Percentiles rank a stretch among this genome's conserved stretches.
Conservation (phyloP, 2,329 filamentous ascomycete species). For the Beauveria sp. region DNA sequence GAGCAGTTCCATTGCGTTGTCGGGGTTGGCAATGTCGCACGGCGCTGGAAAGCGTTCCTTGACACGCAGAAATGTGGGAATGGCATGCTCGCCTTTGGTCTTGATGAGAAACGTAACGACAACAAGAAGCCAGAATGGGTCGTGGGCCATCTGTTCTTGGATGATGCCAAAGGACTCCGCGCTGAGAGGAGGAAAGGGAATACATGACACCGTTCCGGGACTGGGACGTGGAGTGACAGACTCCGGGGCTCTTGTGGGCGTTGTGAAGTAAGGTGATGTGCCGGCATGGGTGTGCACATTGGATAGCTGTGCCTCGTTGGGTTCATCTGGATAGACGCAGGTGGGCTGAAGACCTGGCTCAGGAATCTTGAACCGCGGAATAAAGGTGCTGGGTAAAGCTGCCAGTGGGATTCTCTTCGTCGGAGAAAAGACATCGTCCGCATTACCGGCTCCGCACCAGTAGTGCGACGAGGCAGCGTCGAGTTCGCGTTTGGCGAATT, state of each 20-base stretch:
- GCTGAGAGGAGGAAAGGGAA: slow-evolving; percentile 62
- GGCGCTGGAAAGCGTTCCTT: slow-evolving; percentile 63
- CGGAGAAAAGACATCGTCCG: background rate
- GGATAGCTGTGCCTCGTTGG: background rate
- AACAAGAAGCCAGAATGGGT: slow-evolving; percentile 74
- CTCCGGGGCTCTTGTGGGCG: slow-evolving; percentile 12
- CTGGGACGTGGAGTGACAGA: slow-evolving; percentile 26
- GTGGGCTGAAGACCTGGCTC: background rate
- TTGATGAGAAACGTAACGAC: slow-evolving; percentile 81
- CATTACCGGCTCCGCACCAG: background rate
- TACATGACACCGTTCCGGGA: slow-evolving; percentile 41
- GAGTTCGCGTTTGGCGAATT: background rate
- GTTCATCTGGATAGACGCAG: background rate
- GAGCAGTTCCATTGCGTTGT: slow-evolving; percentile 42
- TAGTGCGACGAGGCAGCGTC: slow-evolving; percentile 2
- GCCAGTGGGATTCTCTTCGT: background rate
- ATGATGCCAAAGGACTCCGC: slow-evolving; percentile 65
- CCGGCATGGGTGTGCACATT: background rate
- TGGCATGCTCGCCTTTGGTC: slow-evolving; percentile 64
- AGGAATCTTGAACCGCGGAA: background rate
- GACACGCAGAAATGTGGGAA: slow-evolving; percentile 66
- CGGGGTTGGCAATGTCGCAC: slow-evolving; percentile 48
- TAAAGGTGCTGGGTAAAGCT: background rate
- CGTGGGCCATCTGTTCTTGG: slow-evolving; percentile 67
- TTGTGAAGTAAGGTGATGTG: slow-evolving; percentile 27